Evolutionary conservation across 257 asterid species (phyloP), one percentile per base, ranked within the genome.

Genomic region (Solanum peruvianum): DNA sequence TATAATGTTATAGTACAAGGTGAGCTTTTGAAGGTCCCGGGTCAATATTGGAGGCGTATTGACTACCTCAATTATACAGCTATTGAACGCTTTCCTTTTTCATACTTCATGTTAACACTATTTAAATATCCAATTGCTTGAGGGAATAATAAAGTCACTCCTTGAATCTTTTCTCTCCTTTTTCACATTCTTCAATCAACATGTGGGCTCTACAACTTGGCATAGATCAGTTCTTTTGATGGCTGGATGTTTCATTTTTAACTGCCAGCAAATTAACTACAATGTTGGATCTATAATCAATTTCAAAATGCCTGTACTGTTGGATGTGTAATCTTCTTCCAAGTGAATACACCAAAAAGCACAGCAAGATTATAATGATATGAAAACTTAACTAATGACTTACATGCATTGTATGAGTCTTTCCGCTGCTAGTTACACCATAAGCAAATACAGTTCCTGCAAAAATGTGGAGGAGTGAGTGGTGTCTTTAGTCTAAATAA

Each of bases 401-500:
- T 93, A 94, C 98, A 93, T 95, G 98, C 98, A 94, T 95, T 37
- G 98, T 95, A 86, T 95, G 98, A 45, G 98, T 95, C 93, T 95
- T 95, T 87, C 98, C 98, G 67, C 98, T 95, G 93, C 98, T 95
- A 47, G 98, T 95, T 86, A 95, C 98, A 77, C 98, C 98, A 88
- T 95, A 95, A 3, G 98, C 97, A 69, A 95, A 95, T 27, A 95
- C 97, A 6, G 98, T 95, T 76, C 98, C 98, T 95, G 90, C 91
- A 91, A 78, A 49, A 49, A 49, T 49, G 45, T 81, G 45, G 67
- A 49, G 45, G 45, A 81, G 20, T 81, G 21, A 49, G 45, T n/a
- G 83, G n/a, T 31, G 31, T 31, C 31, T 49, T 45, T 47, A 20
- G 69, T 47, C 44, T 49, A 31, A 52, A 29, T 5, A 81, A 49